Evolutionary conservation across 2,329 filamentous ascomycete species (phyloP).

Genomic region (Scopulariopsis brevicaulis): DNA sequence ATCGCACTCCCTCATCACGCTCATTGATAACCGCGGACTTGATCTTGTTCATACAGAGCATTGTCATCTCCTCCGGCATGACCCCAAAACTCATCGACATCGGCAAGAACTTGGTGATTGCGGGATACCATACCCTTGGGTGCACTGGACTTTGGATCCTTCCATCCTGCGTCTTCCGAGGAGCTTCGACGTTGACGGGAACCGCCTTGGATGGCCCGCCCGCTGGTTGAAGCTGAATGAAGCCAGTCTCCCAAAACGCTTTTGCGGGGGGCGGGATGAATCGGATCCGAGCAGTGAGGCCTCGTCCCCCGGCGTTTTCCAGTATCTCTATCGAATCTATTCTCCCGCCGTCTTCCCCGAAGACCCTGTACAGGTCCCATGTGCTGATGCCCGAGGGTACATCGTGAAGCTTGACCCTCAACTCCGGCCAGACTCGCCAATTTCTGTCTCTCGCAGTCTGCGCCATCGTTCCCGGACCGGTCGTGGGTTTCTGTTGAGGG

Average conservation of each 20-base stretch:
- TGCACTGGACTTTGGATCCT: slow-evolving; percentile 17
- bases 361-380: slow-evolving; percentile 36
- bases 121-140: slow-evolving; percentile 10
- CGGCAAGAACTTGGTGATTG: not conserved
- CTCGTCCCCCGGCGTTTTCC: slow-evolving; percentile 25
- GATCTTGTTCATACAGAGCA: slow-evolving; percentile 47
- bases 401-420: slow-evolving; percentile 18
- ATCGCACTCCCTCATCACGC: slow-evolving; percentile 12
- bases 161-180: not conserved
- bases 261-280: slow-evolving; percentile 45
- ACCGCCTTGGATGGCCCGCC: not conserved
- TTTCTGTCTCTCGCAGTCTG: not conserved
- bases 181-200: not conserved
- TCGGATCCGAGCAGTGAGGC: slow-evolving; percentile 31
- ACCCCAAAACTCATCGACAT: slow-evolving; percentile 50
- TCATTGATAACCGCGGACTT: slow-evolving; percentile 3
- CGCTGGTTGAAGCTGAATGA: not conserved
- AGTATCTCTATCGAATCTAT: slow-evolving; percentile 46
- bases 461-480: not conserved
- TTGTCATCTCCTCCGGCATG: slow-evolving; percentile 35
- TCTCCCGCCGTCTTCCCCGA: slow-evolving; percentile 34
- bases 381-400: slow-evolving; percentile 25
- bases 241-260: slow-evolving; percentile 35
- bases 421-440: slow-evolving; percentile 22
- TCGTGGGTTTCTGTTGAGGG: not conserved